Percentiles rank a stretch among this genome's conserved stretches.
phyloP scores from a whole-genome alignment of 2,329 filamentous ascomycete genomes.

The Plectosphaerella cucumerina region DNA sequence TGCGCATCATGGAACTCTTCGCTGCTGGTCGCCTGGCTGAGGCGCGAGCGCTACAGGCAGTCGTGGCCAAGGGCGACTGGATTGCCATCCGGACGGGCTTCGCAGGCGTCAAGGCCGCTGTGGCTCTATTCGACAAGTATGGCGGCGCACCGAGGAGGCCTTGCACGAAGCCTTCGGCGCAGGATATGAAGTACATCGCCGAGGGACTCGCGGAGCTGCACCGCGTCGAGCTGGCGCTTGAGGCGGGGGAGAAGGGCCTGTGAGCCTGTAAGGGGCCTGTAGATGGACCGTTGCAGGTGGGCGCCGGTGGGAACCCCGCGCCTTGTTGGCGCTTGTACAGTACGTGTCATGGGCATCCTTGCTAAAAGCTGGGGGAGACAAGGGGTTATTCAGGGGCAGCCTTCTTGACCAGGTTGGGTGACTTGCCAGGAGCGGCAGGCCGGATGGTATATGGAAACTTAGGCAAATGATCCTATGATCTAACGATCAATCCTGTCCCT shows the following conservation, averaged over 20 bases:
- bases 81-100: slow-evolving; percentile 43
- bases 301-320: too few species aligned
- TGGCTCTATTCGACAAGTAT: slow-evolving; percentile 34
- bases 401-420: too few species aligned
- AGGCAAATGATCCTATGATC: too few species aligned
- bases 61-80: slow-evolving; percentile 42
- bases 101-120: slow-evolving; percentile 41
- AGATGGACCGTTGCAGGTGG: background rate
- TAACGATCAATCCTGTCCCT: too few species aligned
- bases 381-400: too few species aligned
- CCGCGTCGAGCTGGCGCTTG: slow-evolving; percentile 25
- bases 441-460: too few species aligned
- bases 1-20: slow-evolving; percentile 57
- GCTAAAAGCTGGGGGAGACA: too few species aligned
- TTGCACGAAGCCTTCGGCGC: slow-evolving; percentile 27
- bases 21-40: slow-evolving; percentile 50
- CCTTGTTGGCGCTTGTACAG: too few species aligned
- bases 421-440: too few species aligned
- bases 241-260: slow-evolving; percentile 7
- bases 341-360: too few species aligned
- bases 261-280: background rate
- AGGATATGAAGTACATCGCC: slow-evolving; percentile 26
- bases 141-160: slow-evolving; percentile 34
- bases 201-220: slow-evolving; percentile 31
- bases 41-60: slow-evolving; percentile 46